These are phyloP conservation scores for Apiotrichum gamsii DNA, from an alignment of 1,284 basidiomycete genomes.

Conservation along the genomic window DNA sequence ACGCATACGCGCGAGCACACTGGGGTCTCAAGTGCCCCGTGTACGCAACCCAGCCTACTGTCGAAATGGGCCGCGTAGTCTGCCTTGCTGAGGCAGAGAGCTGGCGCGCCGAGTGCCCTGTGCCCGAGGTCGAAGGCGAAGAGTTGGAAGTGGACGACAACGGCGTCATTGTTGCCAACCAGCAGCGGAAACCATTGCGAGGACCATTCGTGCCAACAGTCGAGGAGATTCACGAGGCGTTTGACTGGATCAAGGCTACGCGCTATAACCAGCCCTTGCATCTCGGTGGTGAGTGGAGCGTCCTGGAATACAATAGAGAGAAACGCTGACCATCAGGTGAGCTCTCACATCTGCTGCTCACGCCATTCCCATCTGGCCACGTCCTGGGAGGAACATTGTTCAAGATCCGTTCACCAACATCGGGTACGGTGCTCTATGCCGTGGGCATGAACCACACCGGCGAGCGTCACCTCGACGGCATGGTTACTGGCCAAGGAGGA, in stretches of 20 bases:
- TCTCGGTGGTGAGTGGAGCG: conserved; percentile 64
- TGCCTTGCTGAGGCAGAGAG: conserved; percentile 75
- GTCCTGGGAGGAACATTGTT: conserved; percentile 95
- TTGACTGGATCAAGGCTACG: conserved; percentile 83
- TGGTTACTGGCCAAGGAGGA: conserved; percentile 60
- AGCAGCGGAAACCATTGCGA: conserved; percentile 34
- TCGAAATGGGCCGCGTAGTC: conserved; percentile 90
- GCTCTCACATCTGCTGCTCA: conserved; percentile 66
- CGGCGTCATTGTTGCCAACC: conserved; percentile 3
- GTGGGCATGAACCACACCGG: conserved; percentile 95
- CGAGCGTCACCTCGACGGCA: conserved; percentile 93
- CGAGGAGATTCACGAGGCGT: conserved; percentile 88
- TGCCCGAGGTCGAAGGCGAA: conserved; percentile 35
- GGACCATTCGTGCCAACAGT: conserved; percentile 55
- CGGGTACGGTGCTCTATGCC: conserved; percentile 91
- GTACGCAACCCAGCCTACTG: conserved; percentile 93
- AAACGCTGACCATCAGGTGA: conserved; percentile 26
- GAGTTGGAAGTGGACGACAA: conserved; percentile 8
- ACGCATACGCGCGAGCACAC: conserved; percentile 79
- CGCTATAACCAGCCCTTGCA: conserved; percentile 94
- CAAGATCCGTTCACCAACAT: conserved; percentile 95
- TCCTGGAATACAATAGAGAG: background rate
- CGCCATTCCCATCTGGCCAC: conserved; percentile 93
- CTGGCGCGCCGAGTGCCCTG: conserved; percentile 67
- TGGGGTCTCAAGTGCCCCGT: conserved; percentile 86